Evolutionary conservation across 495 filamentous ascomycete species (phyloP), one percentile per base, ranked within the genome.

Genomic region (Trichoderma asperelloides): DNA sequence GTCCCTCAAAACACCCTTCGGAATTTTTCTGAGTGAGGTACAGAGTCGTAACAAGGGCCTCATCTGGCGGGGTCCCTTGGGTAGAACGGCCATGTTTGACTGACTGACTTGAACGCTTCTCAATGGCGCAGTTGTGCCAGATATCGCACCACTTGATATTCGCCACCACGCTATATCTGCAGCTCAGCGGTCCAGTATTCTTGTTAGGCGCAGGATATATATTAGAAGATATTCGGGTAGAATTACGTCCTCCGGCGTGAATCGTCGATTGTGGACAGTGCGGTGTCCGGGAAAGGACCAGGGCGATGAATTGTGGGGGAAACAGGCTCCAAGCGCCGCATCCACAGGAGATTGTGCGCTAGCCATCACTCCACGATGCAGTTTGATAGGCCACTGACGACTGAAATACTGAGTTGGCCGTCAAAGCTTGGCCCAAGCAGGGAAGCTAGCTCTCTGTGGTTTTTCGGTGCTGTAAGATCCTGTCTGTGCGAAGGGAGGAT

Each of bases 381-480:
- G 55, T 25, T 60, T 60, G 55, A 60, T 60, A 60, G 55, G 55
- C 55, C 55, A 30, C n/a, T 30, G 55, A 60, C 11, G 55, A 12
- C 25, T 60, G 55, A 11, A 30, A 18, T 30, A 25, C 16, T 60
- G 55, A 60, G 23, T 60, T 60, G 55, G 55, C 55, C 55, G 55
- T 30, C 55, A 60, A 25, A 60, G 55, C 16, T 60, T 60, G 25
- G 23, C 12, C 55, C 27, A 15, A 15, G 55, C 25, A 60, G 11
- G 55, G 27, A 60, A 60, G 27, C 55, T 60, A 60, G 27, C 55
- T 60, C 55, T 60, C 7, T 11, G 25, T 30, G 28, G 55, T 25
- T 18, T 60, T 6, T 60, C 55, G 11, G 12, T 18, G 16, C 55
- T 25, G 25, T 60, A 51, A 11, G 47, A 51, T 60, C 13, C 27